phyloP scores from a whole-genome alignment of 805 yeast genomes.

The Yarrowia deformans region DNA sequence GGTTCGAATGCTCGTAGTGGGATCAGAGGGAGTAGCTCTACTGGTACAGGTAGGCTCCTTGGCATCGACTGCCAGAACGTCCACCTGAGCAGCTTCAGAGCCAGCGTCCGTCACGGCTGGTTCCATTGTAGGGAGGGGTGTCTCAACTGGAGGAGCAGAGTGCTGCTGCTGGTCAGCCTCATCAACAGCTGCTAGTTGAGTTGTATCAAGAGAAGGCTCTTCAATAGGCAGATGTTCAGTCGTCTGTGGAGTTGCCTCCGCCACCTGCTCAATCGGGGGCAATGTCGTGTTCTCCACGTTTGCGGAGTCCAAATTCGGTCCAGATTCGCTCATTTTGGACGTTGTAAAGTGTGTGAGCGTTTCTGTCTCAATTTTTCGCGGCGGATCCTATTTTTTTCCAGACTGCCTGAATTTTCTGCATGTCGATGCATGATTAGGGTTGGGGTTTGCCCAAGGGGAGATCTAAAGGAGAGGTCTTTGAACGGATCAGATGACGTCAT shows the following conservation, averaged over 20 bases:
- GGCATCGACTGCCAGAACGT: neutral
- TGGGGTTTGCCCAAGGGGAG: neutral
- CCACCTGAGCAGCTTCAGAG: slow-evolving; percentile 10
- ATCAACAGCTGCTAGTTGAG: neutral
- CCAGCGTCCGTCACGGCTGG: neutral
- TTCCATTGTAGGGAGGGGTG: neutral
- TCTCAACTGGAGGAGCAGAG: neutral
- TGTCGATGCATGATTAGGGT: slow-evolving; percentile 34
- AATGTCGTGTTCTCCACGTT: neutral
- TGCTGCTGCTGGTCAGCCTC: neutral
- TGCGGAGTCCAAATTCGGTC: neutral
- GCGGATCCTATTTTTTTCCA: neutral
- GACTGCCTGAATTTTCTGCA: slow-evolving; percentile 18
- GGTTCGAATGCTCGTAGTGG: neutral
- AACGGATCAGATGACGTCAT: neutral
- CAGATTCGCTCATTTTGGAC: neutral
- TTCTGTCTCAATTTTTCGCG: neutral
- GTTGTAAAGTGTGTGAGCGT: neutral
- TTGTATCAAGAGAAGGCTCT: neutral
- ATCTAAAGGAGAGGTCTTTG: too few relatives aligned
- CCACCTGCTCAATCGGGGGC: neutral
- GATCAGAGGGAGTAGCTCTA: neutral
- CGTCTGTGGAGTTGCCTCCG: neutral
- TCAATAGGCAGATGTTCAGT: neutral
- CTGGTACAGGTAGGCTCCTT: neutral